These are phyloP conservation scores for Verticillium alfalfae DNA, from an alignment of 2,329 filamentous ascomycete genomes.

Conservation along the genomic window DNA sequence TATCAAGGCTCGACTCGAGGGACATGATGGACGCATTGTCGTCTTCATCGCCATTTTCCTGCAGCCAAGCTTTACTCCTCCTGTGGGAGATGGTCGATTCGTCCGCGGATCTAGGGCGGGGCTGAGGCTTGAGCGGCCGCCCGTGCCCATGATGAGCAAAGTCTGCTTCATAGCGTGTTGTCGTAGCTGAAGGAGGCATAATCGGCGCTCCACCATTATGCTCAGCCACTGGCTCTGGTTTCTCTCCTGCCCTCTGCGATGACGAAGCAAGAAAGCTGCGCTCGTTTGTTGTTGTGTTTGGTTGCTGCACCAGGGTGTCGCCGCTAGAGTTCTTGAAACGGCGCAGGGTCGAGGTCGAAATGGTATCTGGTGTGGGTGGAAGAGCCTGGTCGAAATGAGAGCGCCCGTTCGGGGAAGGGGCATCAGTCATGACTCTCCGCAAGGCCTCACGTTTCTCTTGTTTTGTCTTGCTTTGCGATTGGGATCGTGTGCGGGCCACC, in stretches of 20 bases:
- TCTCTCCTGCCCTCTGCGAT: constrained; percentile 4
- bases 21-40: constrained; percentile 36
- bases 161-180: constrained; percentile 2
- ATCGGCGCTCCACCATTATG: constrained; percentile 10
- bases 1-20: constrained; percentile 45
- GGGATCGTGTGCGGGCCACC: constrained; percentile 11
- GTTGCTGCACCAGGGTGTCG: constrained; percentile 35
- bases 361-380: constrained; percentile 55
- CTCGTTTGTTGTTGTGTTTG: constrained; percentile 20
- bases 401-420: constrained; percentile 25
- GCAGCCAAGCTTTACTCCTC: constrained; percentile 36
- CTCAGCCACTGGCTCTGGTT: constrained; percentile 3
- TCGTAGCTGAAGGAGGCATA: constrained; percentile 13
- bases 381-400: constrained; percentile 36
- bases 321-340: constrained; percentile 41
- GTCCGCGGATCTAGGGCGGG: constrained; percentile 39
- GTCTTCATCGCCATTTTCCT: constrained; percentile 28
- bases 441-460: constrained; percentile 43
- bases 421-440: constrained; percentile 43
- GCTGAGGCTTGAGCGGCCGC: not conserved
- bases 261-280: constrained; percentile 22
- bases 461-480: constrained; percentile 23
- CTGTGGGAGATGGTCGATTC: constrained; percentile 33
- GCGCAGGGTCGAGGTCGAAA: constrained; percentile 49
- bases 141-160: not conserved